Evolutionary conservation across 306 rosid species (phyloP).

Genomic region (Crotalaria pallida): DNA sequence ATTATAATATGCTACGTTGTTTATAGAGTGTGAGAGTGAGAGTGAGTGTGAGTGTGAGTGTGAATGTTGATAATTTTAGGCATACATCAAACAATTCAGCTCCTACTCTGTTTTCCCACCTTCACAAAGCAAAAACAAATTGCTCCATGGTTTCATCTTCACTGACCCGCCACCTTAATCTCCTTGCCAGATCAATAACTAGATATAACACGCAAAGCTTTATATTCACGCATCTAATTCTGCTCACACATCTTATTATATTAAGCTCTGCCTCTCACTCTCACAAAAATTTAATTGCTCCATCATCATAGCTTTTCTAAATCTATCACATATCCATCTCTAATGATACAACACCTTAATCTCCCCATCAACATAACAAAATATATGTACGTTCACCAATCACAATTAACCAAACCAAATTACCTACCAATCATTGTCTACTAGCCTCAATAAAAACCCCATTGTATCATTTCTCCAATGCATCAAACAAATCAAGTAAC

Average conservation of each 20-base stretch:
- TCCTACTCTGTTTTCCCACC: conserved; percentile 24
- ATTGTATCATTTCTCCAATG: not conserved
- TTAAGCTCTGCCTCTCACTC: conserved; percentile 1
- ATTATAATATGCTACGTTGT: too few species aligned
- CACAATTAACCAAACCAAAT: conserved; percentile 25
- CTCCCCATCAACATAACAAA: not conserved
- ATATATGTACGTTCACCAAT: not conserved
- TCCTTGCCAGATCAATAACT: not conserved
- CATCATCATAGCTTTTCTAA: conserved; percentile 18
- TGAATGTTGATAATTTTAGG: not conserved
- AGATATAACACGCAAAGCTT: not conserved
- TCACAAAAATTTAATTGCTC: conserved; percentile 28
- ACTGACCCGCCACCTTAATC: conserved; percentile 24
- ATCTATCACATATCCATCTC: conserved; percentile 16
- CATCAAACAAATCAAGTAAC: conserved; percentile 3
- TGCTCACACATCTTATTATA: not conserved
- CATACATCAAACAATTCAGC: conserved; percentile 10
- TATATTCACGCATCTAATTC: not conserved
- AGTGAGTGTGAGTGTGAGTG: too few species aligned
- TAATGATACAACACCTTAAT: conserved; percentile 32
- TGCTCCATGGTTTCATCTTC: conserved; percentile 22
- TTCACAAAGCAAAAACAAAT: conserved; percentile 28
- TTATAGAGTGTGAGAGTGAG: too few species aligned
- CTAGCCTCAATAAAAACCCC: conserved; percentile 18
- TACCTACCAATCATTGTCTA: conserved; percentile 17